Percentiles rank a stretch among this genome's conserved stretches.
These are phyloP conservation scores for Crucihimalaya himalaica DNA, from an alignment of 345 rosid genomes.

Conservation along the genomic window DNA sequence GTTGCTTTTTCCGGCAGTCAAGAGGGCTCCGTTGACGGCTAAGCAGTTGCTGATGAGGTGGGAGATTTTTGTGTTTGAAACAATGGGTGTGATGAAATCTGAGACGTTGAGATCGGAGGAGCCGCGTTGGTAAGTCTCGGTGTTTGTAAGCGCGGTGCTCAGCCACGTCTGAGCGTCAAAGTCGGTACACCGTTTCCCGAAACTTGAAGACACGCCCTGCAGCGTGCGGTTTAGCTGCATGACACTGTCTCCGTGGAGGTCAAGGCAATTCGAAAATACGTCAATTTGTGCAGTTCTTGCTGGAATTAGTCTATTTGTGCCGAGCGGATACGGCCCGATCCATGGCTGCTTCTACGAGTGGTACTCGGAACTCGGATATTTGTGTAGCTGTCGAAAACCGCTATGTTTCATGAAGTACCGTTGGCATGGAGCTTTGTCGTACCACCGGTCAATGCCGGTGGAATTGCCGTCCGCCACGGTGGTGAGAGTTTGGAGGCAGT, in stretches of 20 bases:
- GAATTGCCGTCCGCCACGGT: constrained; percentile 19
- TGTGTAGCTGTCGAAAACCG: constrained; percentile 41
- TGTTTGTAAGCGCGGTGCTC: constrained; percentile 82
- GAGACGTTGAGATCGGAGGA: constrained; percentile 64
- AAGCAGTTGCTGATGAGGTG: constrained; percentile 61
- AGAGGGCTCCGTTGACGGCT: constrained; percentile 55
- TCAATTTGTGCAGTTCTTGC: constrained; percentile 37
- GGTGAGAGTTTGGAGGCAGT: constrained; percentile 33
- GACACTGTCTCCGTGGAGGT: constrained; percentile 58
- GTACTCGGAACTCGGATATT: constrained; percentile 52
- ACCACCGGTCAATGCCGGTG: constrained; percentile 60
- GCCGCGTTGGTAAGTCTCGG: constrained; percentile 64
- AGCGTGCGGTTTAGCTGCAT: constrained; percentile 65
- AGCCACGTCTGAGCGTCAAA: constrained; percentile 95
- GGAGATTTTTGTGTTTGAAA: constrained; percentile 49
- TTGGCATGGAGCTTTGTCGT: constrained; percentile 72
- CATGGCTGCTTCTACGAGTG: constrained; percentile 51
- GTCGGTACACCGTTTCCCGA: constrained; percentile 41
- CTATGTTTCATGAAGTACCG: constrained; percentile 39
- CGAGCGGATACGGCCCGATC: constrained; percentile 49
- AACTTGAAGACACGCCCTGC: constrained; percentile 32
- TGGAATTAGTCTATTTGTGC: constrained; percentile 33
- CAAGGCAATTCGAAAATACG: constrained; percentile 63
- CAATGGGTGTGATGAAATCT: constrained; percentile 48
- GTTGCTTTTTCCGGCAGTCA: constrained; percentile 23